Evolutionary conservation across 2,329 filamentous ascomycete genomes (phyloP).

Genomic region (Paracoccidioides lutzii): DNA sequence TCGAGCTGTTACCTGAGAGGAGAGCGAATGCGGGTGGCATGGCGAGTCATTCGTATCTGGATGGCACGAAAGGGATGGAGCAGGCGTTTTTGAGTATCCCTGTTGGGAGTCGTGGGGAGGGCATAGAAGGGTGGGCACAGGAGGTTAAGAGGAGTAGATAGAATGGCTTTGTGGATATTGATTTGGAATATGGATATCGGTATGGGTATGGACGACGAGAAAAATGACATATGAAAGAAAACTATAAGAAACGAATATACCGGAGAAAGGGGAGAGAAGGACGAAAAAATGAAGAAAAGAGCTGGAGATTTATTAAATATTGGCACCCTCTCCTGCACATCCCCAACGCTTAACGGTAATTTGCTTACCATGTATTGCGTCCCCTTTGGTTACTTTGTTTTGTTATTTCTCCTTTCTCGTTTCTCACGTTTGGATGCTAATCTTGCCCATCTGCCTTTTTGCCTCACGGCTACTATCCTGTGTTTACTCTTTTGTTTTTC

Average conservation of each 20-base stretch:
- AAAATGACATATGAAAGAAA: not conserved
- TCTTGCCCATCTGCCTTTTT: too few relatives aligned
- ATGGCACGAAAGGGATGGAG: conserved; percentile 82
- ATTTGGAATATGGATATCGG: not conserved
- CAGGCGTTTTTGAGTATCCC: conserved; percentile 59
- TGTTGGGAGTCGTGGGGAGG: conserved; percentile 74
- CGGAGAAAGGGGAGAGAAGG: not conserved
- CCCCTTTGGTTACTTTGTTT: too few relatives aligned
- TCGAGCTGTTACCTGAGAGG: conserved; percentile 76
- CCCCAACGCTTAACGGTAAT: too few relatives aligned
- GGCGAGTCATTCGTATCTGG: conserved; percentile 71
- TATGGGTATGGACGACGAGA: not conserved
- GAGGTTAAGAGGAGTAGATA: conserved; percentile 68
- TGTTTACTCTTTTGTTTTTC: too few relatives aligned
- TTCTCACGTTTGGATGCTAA: too few relatives aligned
- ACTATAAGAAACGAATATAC: not conserved
- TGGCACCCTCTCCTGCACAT: too few relatives aligned
- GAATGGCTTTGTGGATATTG: conserved; percentile 5
- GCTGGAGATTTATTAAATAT: too few relatives aligned
- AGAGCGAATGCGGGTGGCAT: conserved; percentile 93
- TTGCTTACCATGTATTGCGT: too few relatives aligned
- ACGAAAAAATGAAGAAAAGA: not conserved
- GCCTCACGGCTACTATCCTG: too few relatives aligned
- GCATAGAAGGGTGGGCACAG: conserved; percentile 83
- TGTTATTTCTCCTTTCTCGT: too few relatives aligned